Base-by-base conservation (phyloP, 495 filamentous ascomycete species). In the Trichoderma gamsii region DNA sequence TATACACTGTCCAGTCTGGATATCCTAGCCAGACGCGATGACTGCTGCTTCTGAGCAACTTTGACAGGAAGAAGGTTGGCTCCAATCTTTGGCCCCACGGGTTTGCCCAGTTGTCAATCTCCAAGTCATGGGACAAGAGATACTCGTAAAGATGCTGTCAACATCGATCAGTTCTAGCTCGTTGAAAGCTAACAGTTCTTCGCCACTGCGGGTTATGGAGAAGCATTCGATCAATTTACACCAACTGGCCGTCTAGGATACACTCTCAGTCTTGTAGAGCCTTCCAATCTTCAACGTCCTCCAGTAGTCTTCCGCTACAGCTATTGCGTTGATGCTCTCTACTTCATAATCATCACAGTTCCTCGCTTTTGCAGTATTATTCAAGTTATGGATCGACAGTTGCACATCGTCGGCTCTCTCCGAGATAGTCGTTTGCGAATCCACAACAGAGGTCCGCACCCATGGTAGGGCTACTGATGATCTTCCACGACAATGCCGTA, bases 401-500 rank as follows among this genome's bases (percentile, higher is more conserved):
- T 16, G 56, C 25, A 16, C 27, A 15, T 32, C 29, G 25, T 61
- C 56, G 56, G 56, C 16, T 27, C 25, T 61, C 27, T 61, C 56
- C 56, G 56, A 61, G 56, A 61, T 35, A 23, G 25, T 61, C 56
- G 56, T 13, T 27, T 29, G 56, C 18, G 56, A 61, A 32, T 52
- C 49, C 49, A 52, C 49, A n/a, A 9, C 1, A 52, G 49, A 52
- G 49, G 49, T 21, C 49, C 49, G 18, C 49, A 11, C 49, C 49
- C 49, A 52, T 23, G 49, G 18, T n/a, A 11, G 49, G 1, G 21
- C 35, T 38, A 38, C 18, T 21, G 49, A 23, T 18, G 35, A n/a
- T n/a, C 44, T 49, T 16, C 13, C 15, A 49, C 4, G 1, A 49
- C 12, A 49, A 49, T 38, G 4, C 35, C 35, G 35, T 9, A 38